Base-by-base conservation (phyloP, 441 rosid genomes). In the Erysimum cheiri region DNA sequence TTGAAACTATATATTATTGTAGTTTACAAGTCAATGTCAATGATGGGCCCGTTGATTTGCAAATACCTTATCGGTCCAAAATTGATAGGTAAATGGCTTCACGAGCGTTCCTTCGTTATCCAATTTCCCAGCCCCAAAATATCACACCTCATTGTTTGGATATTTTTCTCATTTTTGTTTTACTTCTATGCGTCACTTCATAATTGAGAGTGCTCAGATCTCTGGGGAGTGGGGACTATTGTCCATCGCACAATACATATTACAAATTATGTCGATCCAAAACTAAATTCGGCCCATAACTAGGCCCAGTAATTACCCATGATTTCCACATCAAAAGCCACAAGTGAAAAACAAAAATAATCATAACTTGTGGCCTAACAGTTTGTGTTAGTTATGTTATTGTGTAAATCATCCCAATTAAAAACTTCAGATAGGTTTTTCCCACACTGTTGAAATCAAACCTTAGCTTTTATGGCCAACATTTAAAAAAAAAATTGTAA, bases 141-240 rank as follows among this genome's bases (percentile, higher is more conserved):
- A 67, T 74, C 64, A 6, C 47, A 22, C 61, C 48, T 46, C 36
- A 61, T 29, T 60, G 8, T 69, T 68, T 75, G 54, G 74, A 61
- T 67, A 11, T 60, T 43, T 55, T 49, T 15, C 6, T 26, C 31
- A 12, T 52, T 48, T 61, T 54, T 43, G 37, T 13, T 53, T 52
- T 60, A 28, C 43, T 60, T 69, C 33, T 1, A 39, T 47, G 24
- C 22, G 61, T 40, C 39, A 8, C 36, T 33, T 69, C 6, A 32
- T 1, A 33, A 7, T 13, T 55, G 11, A 35, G 24, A 60, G 37
- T 46, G 35, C 46, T 44, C 35, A 43, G 39, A n/a, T 43, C 62
- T 56, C 14, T 67, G 6, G 3, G 4, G 13, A 14, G n/a, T 28
- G 6, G 3, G 4, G 13, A 14, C n/a, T 28, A 10, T 26, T 41